Base-by-base conservation (phyloP, 1,284 basidiomycete genomes). In the Amylostereum areolatum region DNA sequence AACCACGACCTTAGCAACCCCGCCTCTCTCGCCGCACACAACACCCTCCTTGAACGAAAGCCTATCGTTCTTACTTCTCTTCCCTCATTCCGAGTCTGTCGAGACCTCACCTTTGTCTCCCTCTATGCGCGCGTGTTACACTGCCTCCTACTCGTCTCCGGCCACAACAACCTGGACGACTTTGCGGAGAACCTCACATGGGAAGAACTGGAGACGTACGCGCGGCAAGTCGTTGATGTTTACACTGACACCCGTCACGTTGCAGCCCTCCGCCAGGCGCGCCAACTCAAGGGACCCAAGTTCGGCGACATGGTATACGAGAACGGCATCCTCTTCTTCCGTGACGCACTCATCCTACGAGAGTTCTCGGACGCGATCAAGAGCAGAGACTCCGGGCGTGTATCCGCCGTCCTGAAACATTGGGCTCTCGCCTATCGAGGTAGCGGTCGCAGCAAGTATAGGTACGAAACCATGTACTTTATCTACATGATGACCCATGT, bases 401-500 rank as follows among this genome's bases (percentile, higher is more conserved):
- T 72, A 4, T n/a, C 68, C 5, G 32, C 62, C 1, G 53, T 68
- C 1, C 51, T 72, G 0, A 73, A 72, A 53, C 37, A 59, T 3
- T 64, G 60, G 52, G 63, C 64, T 0, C 49, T 67, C 1, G 57
- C 57, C 11, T 71, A 57, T 49, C 64, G 66, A 3, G 67, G 67
- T 1, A 64, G 58, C 39, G 68, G 67, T 0, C 61, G 62, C 0
- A 54, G 58, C 0, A 72, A 73, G 54, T 73, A 75, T 50, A 69
- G 69, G 0, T 57, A 70, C 35, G 67, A 71, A 52, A 63, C 68
- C 57, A 53, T 74, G 0, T 61, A 66, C 47, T 48, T 72, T 1
- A 59, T 72, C 0, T 71, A 75, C 49, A 67, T 72, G 46, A 33
- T 71, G 0, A 59, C 56, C 0, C 55, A 63, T 44, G 66, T 73